A percentile compares a stretch with the other conserved stretches of the same genome.
phyloP scores from a whole-genome alignment of 139 green algal species.

The Coelastrella sp. region DNA sequence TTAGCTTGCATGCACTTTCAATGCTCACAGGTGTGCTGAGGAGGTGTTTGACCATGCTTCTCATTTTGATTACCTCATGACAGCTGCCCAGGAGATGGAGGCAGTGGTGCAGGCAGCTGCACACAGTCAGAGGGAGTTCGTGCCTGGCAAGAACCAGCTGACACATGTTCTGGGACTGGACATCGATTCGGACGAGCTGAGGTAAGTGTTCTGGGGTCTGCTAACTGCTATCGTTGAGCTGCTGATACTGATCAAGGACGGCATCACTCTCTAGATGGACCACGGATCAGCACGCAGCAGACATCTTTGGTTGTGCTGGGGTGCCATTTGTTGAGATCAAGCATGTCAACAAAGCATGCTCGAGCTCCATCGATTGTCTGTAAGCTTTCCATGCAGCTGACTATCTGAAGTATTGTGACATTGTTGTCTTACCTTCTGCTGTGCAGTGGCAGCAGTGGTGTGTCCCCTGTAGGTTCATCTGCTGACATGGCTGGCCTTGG shows the following conservation, averaged over 20 bases:
- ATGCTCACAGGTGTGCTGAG: slow-evolving; percentile 33
- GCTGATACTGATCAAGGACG: no score
- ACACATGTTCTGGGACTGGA: not conserved
- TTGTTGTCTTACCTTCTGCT: no score
- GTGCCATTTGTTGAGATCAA: no score
- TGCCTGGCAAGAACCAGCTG: not conserved
- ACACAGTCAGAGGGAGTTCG: not conserved
- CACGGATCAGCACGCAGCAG: no score
- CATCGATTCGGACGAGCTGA: not conserved
- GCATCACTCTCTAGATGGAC: no score
- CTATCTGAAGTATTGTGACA: no score
- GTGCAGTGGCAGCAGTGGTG: not conserved
- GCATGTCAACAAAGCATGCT: no score
- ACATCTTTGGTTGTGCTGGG: no score
- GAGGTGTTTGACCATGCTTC: slow-evolving; percentile 68
- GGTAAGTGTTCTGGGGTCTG: not conserved
- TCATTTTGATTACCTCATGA: slow-evolving; percentile 59
- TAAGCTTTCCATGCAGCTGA: no score
- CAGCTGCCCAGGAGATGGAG: slow-evolving; percentile 21
- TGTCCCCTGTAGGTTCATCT: not conserved
- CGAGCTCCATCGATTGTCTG: no score
- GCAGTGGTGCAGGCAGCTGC: not conserved
- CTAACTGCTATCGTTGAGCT: no score
- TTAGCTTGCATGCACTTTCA: not conserved
- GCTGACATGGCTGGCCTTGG: not conserved